Base-by-base conservation (phyloP, 2,329 filamentous ascomycete genomes). In the Fusarium miscanthi region DNA sequence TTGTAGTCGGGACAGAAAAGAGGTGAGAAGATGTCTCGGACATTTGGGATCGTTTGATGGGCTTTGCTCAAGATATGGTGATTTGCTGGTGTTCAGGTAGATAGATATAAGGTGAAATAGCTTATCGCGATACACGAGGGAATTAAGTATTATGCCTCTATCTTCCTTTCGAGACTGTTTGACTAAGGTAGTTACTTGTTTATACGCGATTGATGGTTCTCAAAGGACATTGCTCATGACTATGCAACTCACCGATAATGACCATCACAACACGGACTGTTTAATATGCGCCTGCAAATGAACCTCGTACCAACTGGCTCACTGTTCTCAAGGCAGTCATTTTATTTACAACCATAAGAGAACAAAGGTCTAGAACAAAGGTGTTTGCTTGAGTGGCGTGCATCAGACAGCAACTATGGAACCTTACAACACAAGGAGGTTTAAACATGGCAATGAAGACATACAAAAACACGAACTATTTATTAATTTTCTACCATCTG, bases 241-340 rank as follows among this genome's bases (percentile, higher is more conserved):
- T 2, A 21, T 51, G 12, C 6, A 2, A 25, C n/a, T 19, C 4
- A 11, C 6, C 30, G 16, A 25, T 19, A 23, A 21, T 5, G 4
- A 2, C 8, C 31, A 3, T 9, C 27, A 30, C 4, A 25, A 14
- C 4, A 51, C 17, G 8, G 48, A 6, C n/a, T 8, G 21, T n/a
- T 48, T 30, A 21, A 6, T 8, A n/a, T n/a, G 21, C 3, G 12
- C 3, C 9, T 10, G 31, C 11, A 17, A 16, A 16, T 8, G 5
- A 8, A n/a, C 1, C 2, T 11, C n/a, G 12, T 9, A 4, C 9
- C 8, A 5, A 19, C 5, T 35, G 8, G 31, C 17, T 21, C 31
- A 8, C 4, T 21, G 8, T 19, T 19, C 16, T 2, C 5, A 10
- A 11, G 5, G 8, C 5, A 11, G 21, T 14, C 12, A 19, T 7